Percentiles rank a stretch among this genome's conserved stretches.
Conservation (phyloP, 2,329 filamentous ascomycete genomes). For the Stemphylium beticola region DNA sequence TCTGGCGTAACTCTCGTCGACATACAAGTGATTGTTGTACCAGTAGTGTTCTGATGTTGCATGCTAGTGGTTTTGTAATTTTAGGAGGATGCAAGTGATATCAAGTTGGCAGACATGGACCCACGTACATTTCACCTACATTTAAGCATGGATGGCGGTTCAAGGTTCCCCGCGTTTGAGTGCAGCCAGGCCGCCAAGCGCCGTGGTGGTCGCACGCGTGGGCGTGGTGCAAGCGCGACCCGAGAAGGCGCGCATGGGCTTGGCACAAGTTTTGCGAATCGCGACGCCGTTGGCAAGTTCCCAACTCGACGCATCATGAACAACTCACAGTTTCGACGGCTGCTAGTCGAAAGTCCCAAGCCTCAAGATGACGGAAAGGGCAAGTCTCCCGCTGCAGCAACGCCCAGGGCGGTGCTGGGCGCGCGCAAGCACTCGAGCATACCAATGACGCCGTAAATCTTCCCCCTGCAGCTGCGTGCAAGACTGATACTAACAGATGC, state of each 20-base stretch:
- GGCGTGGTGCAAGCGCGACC: slow-evolving; percentile 6
- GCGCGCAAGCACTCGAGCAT: slow-evolving; percentile 81
- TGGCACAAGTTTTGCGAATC: slow-evolving; percentile 14
- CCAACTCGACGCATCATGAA: slow-evolving; percentile 68
- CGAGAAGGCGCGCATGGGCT: neutral
- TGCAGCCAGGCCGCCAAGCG: neutral
- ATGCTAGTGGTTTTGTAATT: neutral
- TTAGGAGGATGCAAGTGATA: no score
- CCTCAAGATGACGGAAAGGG: slow-evolving; percentile 38
- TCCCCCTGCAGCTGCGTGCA: neutral
- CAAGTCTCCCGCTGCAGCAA: slow-evolving; percentile 36
- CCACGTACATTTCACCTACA: no score
- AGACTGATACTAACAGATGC: slow-evolving; percentile 10
- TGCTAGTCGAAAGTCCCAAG: slow-evolving; percentile 62
- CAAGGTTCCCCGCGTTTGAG: slow-evolving; percentile 14
- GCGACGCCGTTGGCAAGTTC: neutral
- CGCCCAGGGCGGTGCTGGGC: slow-evolving; percentile 64
- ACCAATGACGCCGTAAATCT: slow-evolving; percentile 87
- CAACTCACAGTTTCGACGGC: slow-evolving; percentile 89
- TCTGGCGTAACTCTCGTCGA: slow-evolving; percentile 1
- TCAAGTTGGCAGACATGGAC: neutral
- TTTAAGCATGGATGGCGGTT: neutral
- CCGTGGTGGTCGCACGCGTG: neutral
- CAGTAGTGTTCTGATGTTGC: slow-evolving; percentile 1
- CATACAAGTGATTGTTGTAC: neutral